Evolutionary conservation across 495 filamentous ascomycete species (phyloP).

Genomic region (Talaromyces wortmannii): DNA sequence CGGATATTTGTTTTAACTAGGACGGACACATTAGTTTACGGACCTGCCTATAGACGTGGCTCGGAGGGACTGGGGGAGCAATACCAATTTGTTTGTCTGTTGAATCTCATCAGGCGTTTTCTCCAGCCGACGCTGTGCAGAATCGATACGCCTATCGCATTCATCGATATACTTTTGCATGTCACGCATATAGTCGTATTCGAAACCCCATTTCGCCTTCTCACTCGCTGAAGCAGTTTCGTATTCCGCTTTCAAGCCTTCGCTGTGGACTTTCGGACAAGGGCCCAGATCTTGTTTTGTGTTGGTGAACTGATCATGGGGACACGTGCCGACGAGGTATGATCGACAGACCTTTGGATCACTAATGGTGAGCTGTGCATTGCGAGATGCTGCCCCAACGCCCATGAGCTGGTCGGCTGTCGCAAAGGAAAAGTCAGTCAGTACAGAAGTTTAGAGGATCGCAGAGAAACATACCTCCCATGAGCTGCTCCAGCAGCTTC

Average conservation of each 20-base stretch:
- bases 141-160: slow-evolving; percentile 89
- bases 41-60: background rate
- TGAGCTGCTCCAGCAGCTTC: slow-evolving; percentile 83
- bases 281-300: slow-evolving; percentile 95
- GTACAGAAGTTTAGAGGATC: background rate
- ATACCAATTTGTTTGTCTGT: slow-evolving; percentile 82
- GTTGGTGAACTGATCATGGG: slow-evolving; percentile 99
- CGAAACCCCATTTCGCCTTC: slow-evolving; percentile 76
- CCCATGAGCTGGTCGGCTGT: slow-evolving; percentile 75
- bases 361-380: slow-evolving; percentile 75
- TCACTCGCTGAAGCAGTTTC: slow-evolving; percentile 58
- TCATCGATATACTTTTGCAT: slow-evolving; percentile 94
- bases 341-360: slow-evolving; percentile 94
- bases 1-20: slow-evolving; percentile 78
- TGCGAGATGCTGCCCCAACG: slow-evolving; percentile 59
- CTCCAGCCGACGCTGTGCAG: slow-evolving; percentile 82
- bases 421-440: slow-evolving; percentile 7
- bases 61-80: slow-evolving; percentile 1
- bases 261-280: slow-evolving; percentile 86
- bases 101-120: slow-evolving; percentile 97
- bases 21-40: background rate
- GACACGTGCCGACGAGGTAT: slow-evolving; percentile 89
- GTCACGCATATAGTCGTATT: slow-evolving; percentile 93
- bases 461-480: slow-evolving; percentile 43
- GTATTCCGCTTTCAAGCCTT: slow-evolving; percentile 83